A percentile compares a stretch with the other conserved stretches of the same genome.
Conservation (phyloP, 1,284 basidiomycete genomes). For the Ustilago curta region DNA sequence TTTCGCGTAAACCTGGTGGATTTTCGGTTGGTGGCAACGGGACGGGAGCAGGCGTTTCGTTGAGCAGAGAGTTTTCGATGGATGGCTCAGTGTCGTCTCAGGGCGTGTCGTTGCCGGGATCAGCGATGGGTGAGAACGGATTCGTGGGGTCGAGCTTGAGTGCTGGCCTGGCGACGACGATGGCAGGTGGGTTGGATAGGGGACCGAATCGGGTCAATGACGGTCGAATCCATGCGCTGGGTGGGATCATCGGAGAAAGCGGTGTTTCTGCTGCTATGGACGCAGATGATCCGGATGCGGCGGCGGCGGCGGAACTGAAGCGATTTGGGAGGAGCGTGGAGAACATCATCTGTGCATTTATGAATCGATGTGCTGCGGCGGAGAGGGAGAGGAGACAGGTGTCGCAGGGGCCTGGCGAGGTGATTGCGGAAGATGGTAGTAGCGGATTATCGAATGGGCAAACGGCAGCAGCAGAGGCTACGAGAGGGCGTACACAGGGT, state of each 20-base stretch:
- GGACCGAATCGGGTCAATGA: constrained; percentile 57
- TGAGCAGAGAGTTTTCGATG: constrained; percentile 17
- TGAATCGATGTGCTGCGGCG: constrained; percentile 52
- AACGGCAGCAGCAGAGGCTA: constrained; percentile 5
- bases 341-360: constrained; percentile 65
- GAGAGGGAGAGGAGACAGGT: constrained; percentile 16
- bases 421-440: neutral
- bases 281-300: constrained; percentile 56
- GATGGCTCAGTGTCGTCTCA: constrained; percentile 5
- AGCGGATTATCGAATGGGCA: neutral
- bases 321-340: constrained; percentile 60
- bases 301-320: constrained; percentile 58
- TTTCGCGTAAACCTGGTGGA: constrained; percentile 27
- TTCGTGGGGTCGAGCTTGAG: constrained; percentile 10
- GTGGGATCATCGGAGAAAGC: constrained; percentile 54
- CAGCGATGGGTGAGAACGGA: constrained; percentile 17
- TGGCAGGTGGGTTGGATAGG: constrained; percentile 22
- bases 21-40: constrained; percentile 8
- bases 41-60: neutral
- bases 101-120: constrained; percentile 3
- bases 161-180: constrained; percentile 13
- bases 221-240: constrained; percentile 47
- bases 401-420: neutral
- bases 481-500: constrained; percentile 15
- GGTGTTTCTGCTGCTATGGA: constrained; percentile 51